Percentiles rank a stretch among this genome's conserved stretches.
phyloP scores from a whole-genome alignment of 2,329 filamentous ascomycete species.

The Sporothrix globosa region DNA sequence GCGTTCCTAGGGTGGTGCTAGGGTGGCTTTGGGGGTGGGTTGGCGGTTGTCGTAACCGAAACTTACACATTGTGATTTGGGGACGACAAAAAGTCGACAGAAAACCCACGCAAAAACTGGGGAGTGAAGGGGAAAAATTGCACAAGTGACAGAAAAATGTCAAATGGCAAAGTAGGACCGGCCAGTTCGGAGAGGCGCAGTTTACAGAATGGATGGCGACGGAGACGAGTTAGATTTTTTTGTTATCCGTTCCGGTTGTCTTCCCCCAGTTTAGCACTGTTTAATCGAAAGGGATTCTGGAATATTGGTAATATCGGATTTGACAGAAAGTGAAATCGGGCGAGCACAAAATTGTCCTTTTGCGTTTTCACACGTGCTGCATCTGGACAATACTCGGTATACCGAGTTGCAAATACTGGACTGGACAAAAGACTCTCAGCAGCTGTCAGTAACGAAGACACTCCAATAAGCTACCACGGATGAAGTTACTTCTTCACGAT shows the following conservation, averaged over 20 bases:
- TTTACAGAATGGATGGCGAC: not conserved
- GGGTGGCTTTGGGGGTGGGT: conserved; percentile 13
- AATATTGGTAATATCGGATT: conserved; percentile 20
- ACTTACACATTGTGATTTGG: conserved; percentile 25
- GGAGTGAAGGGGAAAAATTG: not conserved
- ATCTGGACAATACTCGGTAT: not conserved
- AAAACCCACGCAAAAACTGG: conserved; percentile 11
- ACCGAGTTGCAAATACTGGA: not conserved
- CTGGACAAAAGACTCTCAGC: not conserved
- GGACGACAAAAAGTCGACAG: not conserved
- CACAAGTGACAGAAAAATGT: conserved; percentile 6
- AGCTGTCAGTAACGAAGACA: not conserved
- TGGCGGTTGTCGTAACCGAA: not conserved
- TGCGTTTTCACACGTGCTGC: not conserved
- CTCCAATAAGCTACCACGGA: conserved; percentile 4
- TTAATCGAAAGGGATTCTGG: not conserved
- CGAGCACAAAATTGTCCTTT: conserved; percentile 15
- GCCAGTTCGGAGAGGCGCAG: conserved; percentile 21
- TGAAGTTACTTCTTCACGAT: not conserved
- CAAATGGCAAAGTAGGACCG: conserved; percentile 9
- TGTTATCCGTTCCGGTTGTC: not conserved
- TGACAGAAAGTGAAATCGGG: conserved; percentile 2
- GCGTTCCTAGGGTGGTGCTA: not conserved
- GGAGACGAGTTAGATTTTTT: not conserved
- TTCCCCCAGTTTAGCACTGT: not conserved